Base-by-base conservation (phyloP, 192 early-diverging fungal species). In the Tieghemiomyces parasiticus region DNA sequence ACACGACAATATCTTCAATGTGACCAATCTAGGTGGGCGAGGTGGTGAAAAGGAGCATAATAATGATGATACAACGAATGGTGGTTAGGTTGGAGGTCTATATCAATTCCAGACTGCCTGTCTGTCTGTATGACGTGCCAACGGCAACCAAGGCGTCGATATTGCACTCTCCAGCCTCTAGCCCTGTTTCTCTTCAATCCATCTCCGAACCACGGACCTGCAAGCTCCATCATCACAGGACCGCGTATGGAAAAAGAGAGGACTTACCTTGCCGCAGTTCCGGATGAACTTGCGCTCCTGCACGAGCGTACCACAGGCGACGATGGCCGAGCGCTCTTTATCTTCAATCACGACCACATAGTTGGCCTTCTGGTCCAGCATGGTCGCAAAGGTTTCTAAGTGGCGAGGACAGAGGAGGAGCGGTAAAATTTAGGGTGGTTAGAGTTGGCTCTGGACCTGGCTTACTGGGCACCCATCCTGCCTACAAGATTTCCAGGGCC, bases 251-350 rank as follows among this genome's bases (percentile, higher is more conserved):
- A 8, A 1, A 46, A 6, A 46, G 24, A 20, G 10, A 32, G 4
- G 24, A 53, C 66, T 58, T 64, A 86, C 90, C 68, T 87, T 76
- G 8, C 87, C 90, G 63, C 84, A 89, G 14, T 67, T 64, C 59
- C 89, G 83, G 30, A 93, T 67, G 51, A 97, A 90, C 77, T 97
- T 97, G 65, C 87, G 82, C 69, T 97, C 94, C 26, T 90, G 81
- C 29, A 97, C 48, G 55, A 97, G 74, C 12, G 90, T 90, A 29
- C 88, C 94, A 25, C 86, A 80, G 3, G 87, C 94, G 19, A 92
- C 89, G 33, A 95, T 80, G n/a, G 50, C 14, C 14, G 46, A 51
- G 1, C 74, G 69, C 28, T 62, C 50, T 24, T 66, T 73, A 44
- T 65, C 67, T 62, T 95, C 92, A 61, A 97, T 87, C 9, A 93